A percentile compares a stretch with the other conserved stretches of the same genome.
These are phyloP conservation scores for Trametes elegans DNA, from an alignment of 768 basidiomycete genomes.

Conservation along the genomic window DNA sequence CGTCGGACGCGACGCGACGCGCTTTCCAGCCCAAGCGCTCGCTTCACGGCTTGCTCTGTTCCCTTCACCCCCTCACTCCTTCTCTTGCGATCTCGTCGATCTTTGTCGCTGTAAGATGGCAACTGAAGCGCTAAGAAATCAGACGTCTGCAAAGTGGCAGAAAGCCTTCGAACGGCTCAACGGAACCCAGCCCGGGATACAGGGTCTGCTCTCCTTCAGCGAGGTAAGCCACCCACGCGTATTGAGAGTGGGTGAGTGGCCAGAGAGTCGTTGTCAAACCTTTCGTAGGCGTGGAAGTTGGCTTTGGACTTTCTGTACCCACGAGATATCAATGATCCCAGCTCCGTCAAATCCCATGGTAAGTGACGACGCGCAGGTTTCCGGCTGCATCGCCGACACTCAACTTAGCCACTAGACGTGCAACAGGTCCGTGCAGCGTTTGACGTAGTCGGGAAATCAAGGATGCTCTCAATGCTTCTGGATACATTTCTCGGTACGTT, in stretches of 20 bases:
- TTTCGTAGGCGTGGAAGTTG: constrained; percentile 55
- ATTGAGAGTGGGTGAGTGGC: background rate
- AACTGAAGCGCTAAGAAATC: constrained; percentile 19
- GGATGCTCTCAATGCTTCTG: constrained; percentile 59
- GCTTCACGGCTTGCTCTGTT: background rate
- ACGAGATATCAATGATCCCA: constrained; percentile 44
- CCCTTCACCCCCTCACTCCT: background rate
- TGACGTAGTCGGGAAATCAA: constrained; percentile 52
- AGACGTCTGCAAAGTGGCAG: constrained; percentile 30
- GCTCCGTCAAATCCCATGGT: constrained; percentile 32
- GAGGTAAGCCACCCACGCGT: constrained; percentile 39
- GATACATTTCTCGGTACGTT: constrained; percentile 70
- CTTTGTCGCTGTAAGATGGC: constrained; percentile 13
- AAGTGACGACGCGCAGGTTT: constrained; percentile 3
- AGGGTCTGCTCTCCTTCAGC: constrained; percentile 50
- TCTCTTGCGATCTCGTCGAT: background rate
- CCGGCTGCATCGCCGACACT: constrained; percentile 13
- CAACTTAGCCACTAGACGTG: constrained; percentile 38
- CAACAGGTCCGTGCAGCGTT: constrained; percentile 54
- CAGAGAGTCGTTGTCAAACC: background rate
- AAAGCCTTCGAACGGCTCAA: constrained; percentile 30
- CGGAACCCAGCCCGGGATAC: constrained; percentile 29
- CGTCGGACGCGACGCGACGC: constrained; percentile 9
- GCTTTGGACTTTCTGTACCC: constrained; percentile 56
- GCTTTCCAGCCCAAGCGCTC: background rate